phyloP scores from a whole-genome alignment of 78 protist genomes.

The Dictyostelium purpureum region DNA sequence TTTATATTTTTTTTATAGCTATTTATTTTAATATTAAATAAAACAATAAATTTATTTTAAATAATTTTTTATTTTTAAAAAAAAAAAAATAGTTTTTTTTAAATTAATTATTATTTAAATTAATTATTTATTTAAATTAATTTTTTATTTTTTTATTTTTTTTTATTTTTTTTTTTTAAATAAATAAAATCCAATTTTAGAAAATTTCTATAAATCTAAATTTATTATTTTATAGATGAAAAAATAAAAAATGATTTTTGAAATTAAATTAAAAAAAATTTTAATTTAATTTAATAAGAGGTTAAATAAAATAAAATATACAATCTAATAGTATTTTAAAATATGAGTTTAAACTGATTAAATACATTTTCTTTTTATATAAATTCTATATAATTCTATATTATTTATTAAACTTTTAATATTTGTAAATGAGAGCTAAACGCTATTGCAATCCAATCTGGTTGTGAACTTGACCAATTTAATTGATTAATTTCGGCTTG shows the following conservation, averaged over 20 bases:
- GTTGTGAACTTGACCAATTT: constrained; percentile 92
- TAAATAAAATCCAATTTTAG: neutral
- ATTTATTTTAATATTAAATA: neutral
- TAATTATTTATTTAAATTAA: neutral
- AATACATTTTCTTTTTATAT: no score
- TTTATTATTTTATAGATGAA: no score
- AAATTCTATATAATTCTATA: no score
- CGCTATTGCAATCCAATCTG: constrained; percentile 95
- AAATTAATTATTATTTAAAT: no score
- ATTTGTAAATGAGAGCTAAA: constrained; percentile 82
- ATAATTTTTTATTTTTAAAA: neutral
- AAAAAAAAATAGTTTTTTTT: no score
- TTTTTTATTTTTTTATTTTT: neutral
- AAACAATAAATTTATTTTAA: neutral
- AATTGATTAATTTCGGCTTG: constrained; percentile 89
- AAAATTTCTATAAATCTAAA: no score
- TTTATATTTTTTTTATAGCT: no score
- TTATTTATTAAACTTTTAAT: constrained; percentile 69
- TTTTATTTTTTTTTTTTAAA: neutral
- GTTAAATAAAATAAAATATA: no score
- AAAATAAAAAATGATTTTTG: no score
- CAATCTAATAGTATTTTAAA: neutral
- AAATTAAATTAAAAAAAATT: no score
- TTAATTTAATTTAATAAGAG: no score
- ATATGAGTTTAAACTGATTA: neutral